Conservation (phyloP, 2,329 filamentous ascomycete species). For the Arthrinium phaeospermum region DNA sequence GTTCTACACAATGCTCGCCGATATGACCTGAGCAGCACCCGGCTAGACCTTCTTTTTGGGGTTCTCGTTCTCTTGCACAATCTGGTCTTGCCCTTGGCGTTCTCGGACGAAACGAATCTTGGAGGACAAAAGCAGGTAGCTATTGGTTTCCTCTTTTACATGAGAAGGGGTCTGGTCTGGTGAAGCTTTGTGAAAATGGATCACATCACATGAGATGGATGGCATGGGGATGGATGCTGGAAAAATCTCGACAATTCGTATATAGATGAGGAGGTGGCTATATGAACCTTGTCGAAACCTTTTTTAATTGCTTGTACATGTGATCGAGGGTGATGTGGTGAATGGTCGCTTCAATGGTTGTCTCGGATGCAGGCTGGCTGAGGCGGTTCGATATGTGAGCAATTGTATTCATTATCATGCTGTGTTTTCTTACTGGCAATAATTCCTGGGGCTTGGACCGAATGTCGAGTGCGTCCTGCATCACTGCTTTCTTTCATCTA, state of each 20-base stretch:
- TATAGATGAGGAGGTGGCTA: not conserved
- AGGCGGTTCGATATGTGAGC: not conserved
- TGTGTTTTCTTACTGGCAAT: too few relatives aligned
- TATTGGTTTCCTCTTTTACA: conserved; percentile 14
- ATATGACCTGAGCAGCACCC: not conserved
- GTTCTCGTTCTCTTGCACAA: conserved; percentile 4
- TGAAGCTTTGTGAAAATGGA: not conserved
- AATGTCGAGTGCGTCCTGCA: too few relatives aligned
- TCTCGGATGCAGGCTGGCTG: not conserved
- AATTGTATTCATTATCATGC: too few relatives aligned
- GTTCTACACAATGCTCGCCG: not conserved
- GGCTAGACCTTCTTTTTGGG: not conserved
- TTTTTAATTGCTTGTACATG: not conserved
- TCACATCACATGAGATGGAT: not conserved
- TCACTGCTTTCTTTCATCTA: too few relatives aligned
- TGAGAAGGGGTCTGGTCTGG: not conserved
- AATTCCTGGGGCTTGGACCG: too few relatives aligned
- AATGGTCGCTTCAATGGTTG: not conserved
- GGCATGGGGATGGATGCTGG: not conserved
- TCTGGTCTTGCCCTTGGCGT: conserved; percentile 1
- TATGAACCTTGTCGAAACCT: not conserved
- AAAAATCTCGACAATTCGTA: not conserved
- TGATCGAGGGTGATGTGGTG: not conserved
- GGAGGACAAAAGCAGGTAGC: not conserved
- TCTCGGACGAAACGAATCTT: not conserved